phyloP scores from a whole-genome alignment of 768 basidiomycete genomes.

The Lactarius hatsudake region DNA sequence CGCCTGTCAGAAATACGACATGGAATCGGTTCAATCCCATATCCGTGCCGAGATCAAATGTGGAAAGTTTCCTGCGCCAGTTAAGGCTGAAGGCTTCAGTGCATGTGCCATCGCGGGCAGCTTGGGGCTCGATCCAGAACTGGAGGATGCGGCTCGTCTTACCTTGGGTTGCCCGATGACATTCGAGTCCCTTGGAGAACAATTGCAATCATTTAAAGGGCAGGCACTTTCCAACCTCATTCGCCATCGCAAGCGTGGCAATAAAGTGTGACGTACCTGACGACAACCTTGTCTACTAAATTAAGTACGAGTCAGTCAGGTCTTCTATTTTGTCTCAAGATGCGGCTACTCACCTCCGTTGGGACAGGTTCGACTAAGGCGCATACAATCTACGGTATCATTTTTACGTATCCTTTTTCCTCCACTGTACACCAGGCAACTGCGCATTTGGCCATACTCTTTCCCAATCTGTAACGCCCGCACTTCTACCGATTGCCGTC shows the following conservation, averaged over 20 bases:
- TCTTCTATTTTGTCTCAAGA: too few species aligned
- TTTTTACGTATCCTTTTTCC: too few species aligned
- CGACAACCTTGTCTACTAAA: too few species aligned
- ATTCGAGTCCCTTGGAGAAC: conserved; percentile 8
- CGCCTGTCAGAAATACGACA: not conserved
- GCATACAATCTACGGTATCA: too few species aligned
- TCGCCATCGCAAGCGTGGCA: not conserved
- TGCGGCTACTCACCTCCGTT: too few species aligned
- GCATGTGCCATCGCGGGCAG: conserved; percentile 23
- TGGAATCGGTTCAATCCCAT: not conserved
- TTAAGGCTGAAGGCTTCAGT: conserved; percentile 12
- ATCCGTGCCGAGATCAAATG: not conserved
- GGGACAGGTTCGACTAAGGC: too few species aligned
- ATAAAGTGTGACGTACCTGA: too few species aligned
- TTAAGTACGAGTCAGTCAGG: too few species aligned
- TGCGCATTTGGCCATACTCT: too few species aligned
- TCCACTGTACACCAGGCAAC: too few species aligned
- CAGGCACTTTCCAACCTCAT: not conserved
- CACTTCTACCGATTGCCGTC: too few species aligned
- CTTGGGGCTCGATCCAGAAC: conserved; percentile 1
- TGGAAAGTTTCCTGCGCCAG: not conserved
- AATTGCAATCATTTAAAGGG: not conserved
- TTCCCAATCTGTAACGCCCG: too few species aligned
- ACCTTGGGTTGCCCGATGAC: conserved; percentile 6
- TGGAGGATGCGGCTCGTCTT: not conserved